Base-by-base conservation (phyloP, 768 basidiomycete species). In the Agaricus blazei region DNA sequence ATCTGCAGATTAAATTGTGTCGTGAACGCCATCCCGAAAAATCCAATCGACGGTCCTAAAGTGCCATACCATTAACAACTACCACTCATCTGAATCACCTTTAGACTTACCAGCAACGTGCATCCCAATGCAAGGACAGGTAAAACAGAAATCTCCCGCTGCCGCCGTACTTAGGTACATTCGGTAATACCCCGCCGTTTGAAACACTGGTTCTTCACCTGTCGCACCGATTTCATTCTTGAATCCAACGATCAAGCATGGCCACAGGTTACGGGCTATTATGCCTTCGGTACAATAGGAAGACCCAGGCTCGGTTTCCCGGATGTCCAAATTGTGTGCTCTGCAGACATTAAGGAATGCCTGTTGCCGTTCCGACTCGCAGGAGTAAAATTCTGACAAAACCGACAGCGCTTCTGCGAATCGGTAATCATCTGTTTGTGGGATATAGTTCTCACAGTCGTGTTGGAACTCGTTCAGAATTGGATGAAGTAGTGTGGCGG, bases 401-500 rank as follows among this genome's bases (percentile, higher is more conserved):
- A 14, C 36, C 11, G 60, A 59, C 45, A 64, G 58, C 7, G 56
- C 48, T 59, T 24, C 56, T 42, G 52, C 46, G 38, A 23, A 42
- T n/a, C 5, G 42, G 44, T 27, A 52, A 52, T 53, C 55, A 26
- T 50, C 34, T 5, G 15, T 45, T 36, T 41, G 62, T 29, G 52
- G 36, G 29, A 40, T 48, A n/a, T 27, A 28, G 37, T 24, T 14
- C 19, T 48, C 42, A 29, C 60, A 46, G 48, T 63, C 57, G 43
- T 65, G 62, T 7, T 58, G 11, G 52, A 67, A 65, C 23, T 50
- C 40, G 9, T 60, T 62, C 51, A 67, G 65, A 11, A 58, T 59
- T 27, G 46, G 56, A 54, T 65, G 64, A n/a, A 63, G 62, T 12
- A 65, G 58, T 4, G 57, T 24, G 37, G 58, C 24, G 26, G 62